phyloP scores from a whole-genome alignment of 371 early-diverging fungal genomes.

The Synchytrium microbalum region DNA sequence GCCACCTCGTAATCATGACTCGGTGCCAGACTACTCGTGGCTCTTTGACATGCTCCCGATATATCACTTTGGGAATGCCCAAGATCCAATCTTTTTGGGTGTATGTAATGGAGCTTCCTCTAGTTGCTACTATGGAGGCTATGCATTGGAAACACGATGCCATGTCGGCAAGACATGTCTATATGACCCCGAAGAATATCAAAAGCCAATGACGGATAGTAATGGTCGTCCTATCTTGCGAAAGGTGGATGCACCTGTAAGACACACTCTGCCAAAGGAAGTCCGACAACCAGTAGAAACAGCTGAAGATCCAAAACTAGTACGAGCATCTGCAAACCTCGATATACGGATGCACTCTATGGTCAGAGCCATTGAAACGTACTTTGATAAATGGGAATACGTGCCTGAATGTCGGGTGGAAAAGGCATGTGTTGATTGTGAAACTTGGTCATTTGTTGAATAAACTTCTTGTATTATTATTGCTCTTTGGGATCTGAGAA shows the following conservation, averaged over 20 bases:
- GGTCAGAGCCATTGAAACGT: slow-evolving; percentile 67
- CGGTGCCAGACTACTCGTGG: slow-evolving; percentile 14
- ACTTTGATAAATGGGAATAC: slow-evolving; percentile 50
- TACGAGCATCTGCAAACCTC: slow-evolving; percentile 6
- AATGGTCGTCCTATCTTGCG: slow-evolving; percentile 43
- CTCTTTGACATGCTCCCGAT: slow-evolving; percentile 55
- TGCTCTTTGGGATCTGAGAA: neutral
- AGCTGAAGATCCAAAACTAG: neutral
- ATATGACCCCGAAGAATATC: slow-evolving; percentile 20
- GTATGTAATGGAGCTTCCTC: slow-evolving; percentile 70
- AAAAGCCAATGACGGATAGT: neutral
- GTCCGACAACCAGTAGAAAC: neutral
- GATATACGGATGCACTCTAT: slow-evolving; percentile 75
- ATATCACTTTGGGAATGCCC: slow-evolving; percentile 87
- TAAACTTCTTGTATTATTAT: neutral
- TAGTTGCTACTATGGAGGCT: slow-evolving; percentile 82
- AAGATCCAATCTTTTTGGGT: slow-evolving; percentile 91
- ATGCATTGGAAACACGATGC: slow-evolving; percentile 72
- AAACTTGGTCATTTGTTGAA: slow-evolving; percentile 53
- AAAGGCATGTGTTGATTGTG: slow-evolving; percentile 65
- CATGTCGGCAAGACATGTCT: slow-evolving; percentile 39
- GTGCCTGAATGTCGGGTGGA: slow-evolving; percentile 50
- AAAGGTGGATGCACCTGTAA: slow-evolving; percentile 11
- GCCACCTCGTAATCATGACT: slow-evolving; percentile 13
- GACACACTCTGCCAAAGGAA: neutral